These are phyloP conservation scores for Passiflora organensis DNA, from an alignment of 345 rosid species.

Conservation along the genomic window DNA sequence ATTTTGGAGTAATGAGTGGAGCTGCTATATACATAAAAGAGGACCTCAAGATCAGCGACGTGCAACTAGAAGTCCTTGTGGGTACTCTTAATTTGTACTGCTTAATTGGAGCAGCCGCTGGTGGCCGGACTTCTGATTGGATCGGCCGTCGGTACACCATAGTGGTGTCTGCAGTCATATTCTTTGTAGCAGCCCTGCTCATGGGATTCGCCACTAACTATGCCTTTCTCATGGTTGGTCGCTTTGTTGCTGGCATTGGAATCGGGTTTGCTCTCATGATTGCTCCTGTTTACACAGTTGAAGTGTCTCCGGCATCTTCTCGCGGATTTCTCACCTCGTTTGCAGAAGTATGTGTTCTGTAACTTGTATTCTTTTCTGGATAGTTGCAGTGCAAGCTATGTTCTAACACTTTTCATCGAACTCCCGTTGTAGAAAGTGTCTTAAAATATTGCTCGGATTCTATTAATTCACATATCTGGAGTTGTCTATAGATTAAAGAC, in stretches of 20 bases:
- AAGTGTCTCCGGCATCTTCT: conserved; percentile 84
- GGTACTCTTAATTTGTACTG: conserved; percentile 64
- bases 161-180: conserved; percentile 68
- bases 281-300: conserved; percentile 88
- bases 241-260: conserved; percentile 89
- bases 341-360: conserved; percentile 52
- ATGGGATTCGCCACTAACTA: conserved; percentile 87
- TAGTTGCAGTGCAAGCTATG: too few relatives aligned
- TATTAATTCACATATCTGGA: too few relatives aligned
- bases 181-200: conserved; percentile 74
- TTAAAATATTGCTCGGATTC: too few relatives aligned
- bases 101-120: conserved; percentile 66
- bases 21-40: conserved; percentile 48
- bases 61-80: conserved; percentile 45
- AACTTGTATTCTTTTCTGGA: neutral
- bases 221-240: conserved; percentile 82
- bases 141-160: conserved; percentile 92
- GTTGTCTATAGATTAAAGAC: too few relatives aligned
- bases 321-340: conserved; percentile 94
- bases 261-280: conserved; percentile 92
- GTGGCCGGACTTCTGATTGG: conserved; percentile 86
- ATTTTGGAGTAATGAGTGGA: conserved; percentile 90
- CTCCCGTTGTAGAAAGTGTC: too few relatives aligned
- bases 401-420: too few relatives aligned
- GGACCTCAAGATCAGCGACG: conserved; percentile 39